Percentiles rank a stretch among this genome's conserved stretches.
These are phyloP conservation scores for Alternaria sp. DNA, from an alignment of 2,329 filamentous ascomycete genomes.

Conservation along the genomic window DNA sequence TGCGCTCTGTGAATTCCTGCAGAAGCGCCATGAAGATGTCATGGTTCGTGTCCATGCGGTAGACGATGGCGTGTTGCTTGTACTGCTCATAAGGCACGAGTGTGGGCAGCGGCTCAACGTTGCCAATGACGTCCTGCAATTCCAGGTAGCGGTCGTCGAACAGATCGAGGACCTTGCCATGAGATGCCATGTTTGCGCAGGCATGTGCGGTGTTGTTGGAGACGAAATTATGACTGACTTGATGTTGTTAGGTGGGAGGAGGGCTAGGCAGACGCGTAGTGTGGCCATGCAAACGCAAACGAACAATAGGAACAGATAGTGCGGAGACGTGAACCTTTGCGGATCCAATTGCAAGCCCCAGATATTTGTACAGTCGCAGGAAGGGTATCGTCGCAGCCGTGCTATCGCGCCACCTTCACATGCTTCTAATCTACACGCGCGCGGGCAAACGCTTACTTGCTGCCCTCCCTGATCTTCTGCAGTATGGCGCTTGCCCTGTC, in stretches of 20 bases:
- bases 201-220: neutral
- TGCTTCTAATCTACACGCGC: neutral
- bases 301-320: conserved; percentile 16
- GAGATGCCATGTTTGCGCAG: conserved; percentile 33
- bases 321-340: conserved; percentile 16
- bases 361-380: conserved; percentile 23
- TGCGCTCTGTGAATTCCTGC: conserved; percentile 42
- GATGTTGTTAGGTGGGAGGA: conserved; percentile 4
- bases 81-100: conserved; percentile 46
- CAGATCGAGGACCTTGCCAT: conserved; percentile 42
- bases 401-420: conserved; percentile 3
- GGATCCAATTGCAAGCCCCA: conserved; percentile 5
- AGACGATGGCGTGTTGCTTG: conserved; percentile 31
- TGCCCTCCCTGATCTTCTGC: conserved; percentile 43
- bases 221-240: neutral
- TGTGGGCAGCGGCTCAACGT: conserved; percentile 39
- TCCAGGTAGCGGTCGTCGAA: conserved; percentile 44
- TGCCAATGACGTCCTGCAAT: conserved; percentile 44
- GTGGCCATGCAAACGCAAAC: conserved; percentile 12
- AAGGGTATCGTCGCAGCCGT: conserved; percentile 30
- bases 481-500: conserved; percentile 50
- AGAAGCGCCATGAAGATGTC: conserved; percentile 37
- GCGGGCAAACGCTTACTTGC: conserved; percentile 29
- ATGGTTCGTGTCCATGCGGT: conserved; percentile 39
- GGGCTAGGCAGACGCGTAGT: conserved; percentile 9